Conservation (phyloP, 371 early-diverging fungal genomes). For the Syncephalastrum monosporum region DNA sequence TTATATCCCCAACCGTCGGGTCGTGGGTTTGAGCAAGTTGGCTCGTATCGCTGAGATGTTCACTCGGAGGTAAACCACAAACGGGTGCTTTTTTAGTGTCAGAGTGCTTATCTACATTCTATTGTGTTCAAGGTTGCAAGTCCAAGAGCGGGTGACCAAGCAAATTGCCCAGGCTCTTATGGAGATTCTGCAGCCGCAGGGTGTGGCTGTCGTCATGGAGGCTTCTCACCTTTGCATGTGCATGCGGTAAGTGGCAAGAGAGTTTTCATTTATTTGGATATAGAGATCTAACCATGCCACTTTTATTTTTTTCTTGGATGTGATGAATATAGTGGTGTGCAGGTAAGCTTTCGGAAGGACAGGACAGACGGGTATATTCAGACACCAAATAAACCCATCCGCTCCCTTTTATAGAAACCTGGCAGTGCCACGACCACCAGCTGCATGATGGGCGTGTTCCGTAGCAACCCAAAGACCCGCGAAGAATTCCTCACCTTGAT, state of each 20-base stretch:
- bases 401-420: constrained; percentile 74
- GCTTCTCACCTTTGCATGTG: constrained; percentile 69
- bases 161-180: constrained; percentile 91
- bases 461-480: constrained; percentile 89
- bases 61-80: constrained; percentile 55
- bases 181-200: constrained; percentile 92
- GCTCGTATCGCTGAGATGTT: constrained; percentile 98
- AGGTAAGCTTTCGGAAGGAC: constrained; percentile 23
- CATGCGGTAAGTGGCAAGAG: constrained; percentile 27
- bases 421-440: constrained; percentile 91
- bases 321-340: constrained; percentile 33
- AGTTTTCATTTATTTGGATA: neutral
- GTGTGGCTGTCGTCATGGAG: constrained; percentile 98
- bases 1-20: constrained; percentile 94
- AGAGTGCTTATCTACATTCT: neutral
- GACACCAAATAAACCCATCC: neutral
- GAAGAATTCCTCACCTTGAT: constrained; percentile 93
- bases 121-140: constrained; percentile 73
- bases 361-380: neutral
- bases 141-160: constrained; percentile 97
- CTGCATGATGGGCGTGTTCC: constrained; percentile 95
- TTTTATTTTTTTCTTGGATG: constrained; percentile 11
- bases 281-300: neutral
- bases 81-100: neutral
- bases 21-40: constrained; percentile 95